phyloP scores from a whole-genome alignment of 176 grass and related monocot species.

The Tillandsia fasciculata region DNA sequence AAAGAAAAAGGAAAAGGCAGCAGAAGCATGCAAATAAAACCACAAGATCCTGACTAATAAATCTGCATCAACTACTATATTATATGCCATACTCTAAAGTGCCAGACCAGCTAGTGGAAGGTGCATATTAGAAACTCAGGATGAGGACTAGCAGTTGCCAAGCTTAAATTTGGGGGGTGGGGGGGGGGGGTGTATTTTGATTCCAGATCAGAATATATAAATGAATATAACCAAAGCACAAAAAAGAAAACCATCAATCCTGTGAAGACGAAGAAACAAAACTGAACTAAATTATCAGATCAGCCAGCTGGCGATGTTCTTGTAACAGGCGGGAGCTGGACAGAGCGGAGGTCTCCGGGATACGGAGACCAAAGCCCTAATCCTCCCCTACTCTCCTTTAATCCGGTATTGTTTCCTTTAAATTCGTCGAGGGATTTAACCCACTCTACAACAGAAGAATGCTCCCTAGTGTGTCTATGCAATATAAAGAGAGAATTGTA shows the following conservation, averaged over 20 bases:
- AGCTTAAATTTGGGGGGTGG: not conserved
- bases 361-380: slow-evolving; percentile 77
- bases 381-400: slow-evolving; percentile 83
- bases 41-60: too few relatives aligned
- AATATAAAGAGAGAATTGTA: slow-evolving; percentile 91
- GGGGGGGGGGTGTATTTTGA: too few relatives aligned
- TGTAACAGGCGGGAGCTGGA: slow-evolving; percentile 51
- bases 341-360: slow-evolving; percentile 46
- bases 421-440: slow-evolving; percentile 80
- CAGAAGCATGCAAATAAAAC: too few relatives aligned
- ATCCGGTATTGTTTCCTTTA: slow-evolving; percentile 41
- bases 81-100: too few relatives aligned
- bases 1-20: too few relatives aligned
- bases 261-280: not conserved
- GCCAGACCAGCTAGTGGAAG: too few relatives aligned
- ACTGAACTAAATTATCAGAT: slow-evolving; percentile 1
- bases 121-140: too few relatives aligned
- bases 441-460: slow-evolving; percentile 88
- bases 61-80: too few relatives aligned
- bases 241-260: not conserved
- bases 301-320: slow-evolving; percentile 74
- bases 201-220: not conserved
- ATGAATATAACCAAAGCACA: not conserved
- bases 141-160: too few relatives aligned
- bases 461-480: slow-evolving; percentile 81